Evolutionary conservation across 2,329 filamentous ascomycete genomes (phyloP).

Genomic region (Purpureocillium lavendulum): DNA sequence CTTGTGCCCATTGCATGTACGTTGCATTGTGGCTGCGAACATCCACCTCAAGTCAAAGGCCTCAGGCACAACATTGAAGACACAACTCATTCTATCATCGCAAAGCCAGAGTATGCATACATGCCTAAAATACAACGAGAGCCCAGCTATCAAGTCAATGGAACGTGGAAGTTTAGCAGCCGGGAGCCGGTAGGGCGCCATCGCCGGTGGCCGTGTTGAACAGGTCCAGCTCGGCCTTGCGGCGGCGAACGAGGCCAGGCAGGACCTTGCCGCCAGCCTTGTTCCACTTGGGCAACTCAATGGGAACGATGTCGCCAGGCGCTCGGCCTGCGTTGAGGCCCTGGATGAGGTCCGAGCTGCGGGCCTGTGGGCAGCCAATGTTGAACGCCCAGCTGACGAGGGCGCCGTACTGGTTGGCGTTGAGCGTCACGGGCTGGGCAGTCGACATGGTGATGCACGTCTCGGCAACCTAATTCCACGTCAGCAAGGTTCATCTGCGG

Average conservation of each 20-base stretch:
- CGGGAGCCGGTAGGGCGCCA: too few species aligned
- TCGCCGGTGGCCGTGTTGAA: background rate
- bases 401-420: slow-evolving; percentile 44
- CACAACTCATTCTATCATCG: too few species aligned
- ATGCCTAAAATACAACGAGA: too few species aligned
- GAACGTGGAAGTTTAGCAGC: too few species aligned
- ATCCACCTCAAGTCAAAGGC: too few species aligned
- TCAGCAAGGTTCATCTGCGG: too few species aligned
- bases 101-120: too few species aligned
- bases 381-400: slow-evolving; percentile 45
- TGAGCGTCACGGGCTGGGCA: slow-evolving; percentile 13
- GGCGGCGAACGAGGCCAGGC: slow-evolving; percentile 28
- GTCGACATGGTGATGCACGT: slow-evolving; percentile 29
- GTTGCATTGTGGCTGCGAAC: too few species aligned
- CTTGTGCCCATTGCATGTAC: too few species aligned
- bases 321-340: slow-evolving; percentile 35
- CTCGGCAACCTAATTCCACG: slow-evolving; percentile 16
- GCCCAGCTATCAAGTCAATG: too few species aligned
- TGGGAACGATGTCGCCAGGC: slow-evolving; percentile 27
- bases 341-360: slow-evolving; percentile 29
- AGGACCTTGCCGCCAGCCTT: slow-evolving; percentile 29
- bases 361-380: slow-evolving; percentile 32
- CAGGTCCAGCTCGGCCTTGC: slow-evolving; percentile 35
- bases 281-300: slow-evolving; percentile 41
- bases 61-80: too few species aligned